Evolutionary conservation across 768 basidiomycete species (phyloP).

Genomic region (Xerocomus potaroensis): DNA sequence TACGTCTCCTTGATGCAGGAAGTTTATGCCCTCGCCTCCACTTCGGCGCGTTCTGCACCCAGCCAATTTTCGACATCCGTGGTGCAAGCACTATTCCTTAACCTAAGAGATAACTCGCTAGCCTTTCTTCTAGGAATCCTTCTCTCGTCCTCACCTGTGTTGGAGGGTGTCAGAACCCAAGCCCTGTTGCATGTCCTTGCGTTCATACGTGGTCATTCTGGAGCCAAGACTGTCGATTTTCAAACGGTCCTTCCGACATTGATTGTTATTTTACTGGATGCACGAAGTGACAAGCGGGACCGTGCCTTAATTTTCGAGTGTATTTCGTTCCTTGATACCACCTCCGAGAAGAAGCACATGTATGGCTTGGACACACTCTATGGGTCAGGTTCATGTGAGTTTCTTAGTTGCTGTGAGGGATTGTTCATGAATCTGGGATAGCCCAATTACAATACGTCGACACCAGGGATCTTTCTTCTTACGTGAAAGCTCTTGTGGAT

Average conservation of each 20-base stretch:
- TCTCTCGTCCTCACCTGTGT: constrained; percentile 40
- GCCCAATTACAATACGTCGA: constrained; percentile 63
- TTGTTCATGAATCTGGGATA: constrained; percentile 28
- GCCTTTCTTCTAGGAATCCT: constrained; percentile 75
- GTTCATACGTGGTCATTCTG: constrained; percentile 71
- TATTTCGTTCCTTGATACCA: constrained; percentile 43
- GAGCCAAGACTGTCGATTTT: constrained; percentile 63
- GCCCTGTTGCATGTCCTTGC: constrained; percentile 75
- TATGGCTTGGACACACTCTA: constrained; percentile 77
- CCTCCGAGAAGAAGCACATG: constrained; percentile 43
- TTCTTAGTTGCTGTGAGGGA: not conserved
- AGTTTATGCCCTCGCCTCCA: constrained; percentile 66
- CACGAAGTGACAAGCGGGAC: constrained; percentile 25
- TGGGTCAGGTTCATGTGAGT: constrained; percentile 54
- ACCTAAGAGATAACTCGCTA: constrained; percentile 64
- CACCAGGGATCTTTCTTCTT: constrained; percentile 56
- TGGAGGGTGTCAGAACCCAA: constrained; percentile 39
- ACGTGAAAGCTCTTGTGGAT: constrained; percentile 48
- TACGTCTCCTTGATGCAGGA: constrained; percentile 60
- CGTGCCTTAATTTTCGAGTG: constrained; percentile 47
- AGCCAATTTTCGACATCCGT: constrained; percentile 47
- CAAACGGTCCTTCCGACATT: constrained; percentile 73
- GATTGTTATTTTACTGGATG: constrained; percentile 48
- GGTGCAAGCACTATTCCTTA: constrained; percentile 61
- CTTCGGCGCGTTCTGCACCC: constrained; percentile 42